Evolutionary conservation across 768 basidiomycete genomes (phyloP).

Genomic region (Suillus clintonianus): DNA sequence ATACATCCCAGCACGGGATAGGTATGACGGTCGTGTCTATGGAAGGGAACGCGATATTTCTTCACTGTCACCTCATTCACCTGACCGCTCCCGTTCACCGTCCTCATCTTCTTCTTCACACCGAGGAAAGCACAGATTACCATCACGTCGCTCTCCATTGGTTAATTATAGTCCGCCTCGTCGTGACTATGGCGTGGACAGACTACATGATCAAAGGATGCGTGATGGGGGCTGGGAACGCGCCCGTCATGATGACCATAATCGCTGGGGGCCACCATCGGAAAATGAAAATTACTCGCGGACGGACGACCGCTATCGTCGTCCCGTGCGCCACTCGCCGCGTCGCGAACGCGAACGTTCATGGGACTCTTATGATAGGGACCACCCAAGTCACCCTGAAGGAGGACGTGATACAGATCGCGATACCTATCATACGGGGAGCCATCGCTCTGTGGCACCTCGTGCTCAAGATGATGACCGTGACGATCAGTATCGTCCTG

Average conservation of each 20-base stretch:
- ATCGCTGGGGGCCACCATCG: conserved; percentile 11
- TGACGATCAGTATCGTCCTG: conserved; percentile 21
- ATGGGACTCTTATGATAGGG: conserved; percentile 10
- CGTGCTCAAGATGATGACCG: conserved; percentile 3
- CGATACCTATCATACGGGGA: conserved; percentile 5
- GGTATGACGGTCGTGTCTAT: conserved; percentile 23
- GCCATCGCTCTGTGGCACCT: conserved; percentile 11
- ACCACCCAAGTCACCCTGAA: conserved; percentile 10
- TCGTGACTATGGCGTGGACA: conserved; percentile 36
- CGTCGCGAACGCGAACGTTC: conserved; percentile 19
- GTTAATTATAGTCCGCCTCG: conserved; percentile 41
- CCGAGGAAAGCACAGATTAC: conserved; percentile 32
- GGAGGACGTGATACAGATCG: conserved; percentile 8
- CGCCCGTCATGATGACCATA: conserved; percentile 19
- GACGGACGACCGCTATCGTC: conserved; percentile 13
- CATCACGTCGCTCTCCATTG: conserved; percentile 40
- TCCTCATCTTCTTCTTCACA: conserved; percentile 37
- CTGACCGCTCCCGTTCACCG: conserved; percentile 41
- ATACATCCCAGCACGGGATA: conserved; percentile 21
- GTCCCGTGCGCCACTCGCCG: conserved; percentile 11
- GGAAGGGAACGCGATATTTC: conserved; percentile 22
- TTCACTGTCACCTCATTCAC: conserved; percentile 28
- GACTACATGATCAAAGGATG: conserved; percentile 37
- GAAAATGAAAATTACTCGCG: conserved; percentile 8
- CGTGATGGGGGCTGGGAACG: conserved; percentile 37